Percentiles rank a stretch among this genome's conserved stretches.
Evolutionary conservation across 169 alveolate species (phyloP).

Genomic region (Cryptosporidium parvum): DNA sequence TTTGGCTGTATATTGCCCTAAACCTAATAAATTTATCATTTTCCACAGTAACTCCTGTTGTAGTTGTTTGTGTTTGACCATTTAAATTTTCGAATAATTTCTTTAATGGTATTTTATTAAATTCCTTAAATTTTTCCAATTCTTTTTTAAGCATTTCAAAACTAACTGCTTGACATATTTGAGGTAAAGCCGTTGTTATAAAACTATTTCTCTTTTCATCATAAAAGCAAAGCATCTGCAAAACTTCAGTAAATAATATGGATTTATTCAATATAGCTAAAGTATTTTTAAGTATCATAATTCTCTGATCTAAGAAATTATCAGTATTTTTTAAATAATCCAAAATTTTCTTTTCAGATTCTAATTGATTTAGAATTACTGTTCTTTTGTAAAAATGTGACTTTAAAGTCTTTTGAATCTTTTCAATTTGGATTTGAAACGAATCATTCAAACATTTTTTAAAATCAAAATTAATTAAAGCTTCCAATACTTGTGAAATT

Average conservation of each 20-base stretch:
- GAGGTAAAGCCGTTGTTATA: constrained; percentile 10
- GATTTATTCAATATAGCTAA: neutral
- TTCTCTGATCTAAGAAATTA: neutral
- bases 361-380: neutral
- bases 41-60: neutral
- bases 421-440: constrained; percentile 5
- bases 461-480: neutral
- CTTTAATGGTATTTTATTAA: constrained; percentile 5
- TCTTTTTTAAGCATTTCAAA: constrained; percentile 33
- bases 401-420: constrained; percentile 11
- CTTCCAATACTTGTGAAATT: neutral
- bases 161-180: neutral
- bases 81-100: neutral
- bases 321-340: neutral
- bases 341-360: neutral
- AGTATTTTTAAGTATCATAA: constrained; percentile 14
- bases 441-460: constrained; percentile 1
- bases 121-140: neutral
- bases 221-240: constrained; percentile 24
- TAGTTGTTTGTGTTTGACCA: neutral
- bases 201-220: constrained; percentile 1
- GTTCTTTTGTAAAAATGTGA: neutral
- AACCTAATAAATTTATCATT: neutral
- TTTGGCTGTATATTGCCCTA: neutral
- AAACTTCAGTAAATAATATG: constrained; percentile 4